phyloP scores from a whole-genome alignment of 495 filamentous ascomycete species.

The Jackrogersella multiformis region DNA sequence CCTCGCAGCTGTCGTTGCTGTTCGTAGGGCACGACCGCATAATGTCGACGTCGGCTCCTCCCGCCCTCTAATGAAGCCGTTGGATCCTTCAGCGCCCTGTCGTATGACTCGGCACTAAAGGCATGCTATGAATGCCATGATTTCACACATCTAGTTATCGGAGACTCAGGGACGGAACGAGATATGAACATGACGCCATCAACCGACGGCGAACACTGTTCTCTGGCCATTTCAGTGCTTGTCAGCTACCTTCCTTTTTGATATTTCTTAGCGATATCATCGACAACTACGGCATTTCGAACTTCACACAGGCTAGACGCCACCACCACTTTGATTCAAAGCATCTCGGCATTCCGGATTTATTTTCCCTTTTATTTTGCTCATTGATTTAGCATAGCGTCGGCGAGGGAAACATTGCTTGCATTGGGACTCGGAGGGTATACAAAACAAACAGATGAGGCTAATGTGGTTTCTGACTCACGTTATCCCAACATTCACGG shows the following conservation, averaged over 20 bases:
- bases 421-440: constrained; percentile 32
- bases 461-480: constrained; percentile 32
- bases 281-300: constrained; percentile 6
- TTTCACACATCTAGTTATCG: constrained; percentile 32
- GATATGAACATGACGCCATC: constrained; percentile 11
- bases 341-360: not conserved
- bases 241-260: constrained; percentile 26
- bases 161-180: constrained; percentile 36
- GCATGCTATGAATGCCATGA: constrained; percentile 31
- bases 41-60: constrained; percentile 56
- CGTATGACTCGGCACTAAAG: constrained; percentile 24
- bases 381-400: constrained; percentile 41
- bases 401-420: constrained; percentile 30
- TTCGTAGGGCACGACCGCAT: constrained; percentile 59
- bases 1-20: constrained; percentile 60
- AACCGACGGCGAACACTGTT: constrained; percentile 6
- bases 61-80: constrained; percentile 42
- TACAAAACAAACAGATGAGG: constrained; percentile 37
- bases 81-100: constrained; percentile 22
- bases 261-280: constrained; percentile 22
- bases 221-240: constrained; percentile 9
- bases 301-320: constrained; percentile 23
- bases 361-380: constrained; percentile 12
- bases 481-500: constrained; percentile 8
- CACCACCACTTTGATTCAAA: constrained; percentile 23